Evolutionary conservation across 495 filamentous ascomycete genomes (phyloP).

Genomic region (Cenococcum geophilum): DNA sequence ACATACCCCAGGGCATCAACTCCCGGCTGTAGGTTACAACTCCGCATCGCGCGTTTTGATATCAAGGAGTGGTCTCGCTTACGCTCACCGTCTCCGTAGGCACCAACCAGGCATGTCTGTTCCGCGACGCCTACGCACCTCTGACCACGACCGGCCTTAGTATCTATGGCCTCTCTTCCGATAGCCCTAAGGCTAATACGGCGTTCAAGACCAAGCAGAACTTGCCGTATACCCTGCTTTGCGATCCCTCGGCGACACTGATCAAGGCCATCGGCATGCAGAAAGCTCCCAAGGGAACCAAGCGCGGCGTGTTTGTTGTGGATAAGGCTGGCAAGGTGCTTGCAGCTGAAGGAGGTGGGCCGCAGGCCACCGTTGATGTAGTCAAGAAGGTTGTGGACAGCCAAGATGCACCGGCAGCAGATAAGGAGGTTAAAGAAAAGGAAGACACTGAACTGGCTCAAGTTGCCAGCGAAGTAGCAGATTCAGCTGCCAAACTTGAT

Average conservation of each 20-base stretch:
- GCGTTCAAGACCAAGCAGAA: conserved; percentile 84
- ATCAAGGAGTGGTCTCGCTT: conserved; percentile 1
- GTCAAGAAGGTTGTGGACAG: conserved; percentile 47
- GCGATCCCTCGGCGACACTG: conserved; percentile 65
- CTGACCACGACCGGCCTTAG: conserved; percentile 74
- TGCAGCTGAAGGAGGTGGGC: conserved; percentile 54
- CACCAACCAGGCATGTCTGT: conserved; percentile 87
- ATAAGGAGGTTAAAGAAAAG: conserved; percentile 17
- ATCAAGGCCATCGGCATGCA: conserved; percentile 41
- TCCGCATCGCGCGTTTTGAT: conserved; percentile 1
- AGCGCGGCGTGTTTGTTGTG: conserved; percentile 78
- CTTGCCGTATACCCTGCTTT: conserved; percentile 82
- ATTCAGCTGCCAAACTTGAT: conserved; percentile 36
- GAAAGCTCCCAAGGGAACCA: conserved; percentile 51
- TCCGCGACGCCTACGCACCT: conserved; percentile 72
- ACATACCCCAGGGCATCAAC: conserved; percentile 95
- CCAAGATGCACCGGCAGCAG: conserved; percentile 6
- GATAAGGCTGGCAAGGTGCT: conserved; percentile 69
- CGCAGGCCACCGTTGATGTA: conserved; percentile 51
- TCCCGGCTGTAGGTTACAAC: conserved; percentile 72
- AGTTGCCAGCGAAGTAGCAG: conserved; percentile 36
- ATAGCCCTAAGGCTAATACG: conserved; percentile 82
- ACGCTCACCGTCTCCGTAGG: conserved; percentile 45
- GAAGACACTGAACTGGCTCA: conserved; percentile 29
- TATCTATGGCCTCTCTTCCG: conserved; percentile 83